Conservation (phyloP, 495 filamentous ascomycete genomes). For the Aspergillus conjunctus region DNA sequence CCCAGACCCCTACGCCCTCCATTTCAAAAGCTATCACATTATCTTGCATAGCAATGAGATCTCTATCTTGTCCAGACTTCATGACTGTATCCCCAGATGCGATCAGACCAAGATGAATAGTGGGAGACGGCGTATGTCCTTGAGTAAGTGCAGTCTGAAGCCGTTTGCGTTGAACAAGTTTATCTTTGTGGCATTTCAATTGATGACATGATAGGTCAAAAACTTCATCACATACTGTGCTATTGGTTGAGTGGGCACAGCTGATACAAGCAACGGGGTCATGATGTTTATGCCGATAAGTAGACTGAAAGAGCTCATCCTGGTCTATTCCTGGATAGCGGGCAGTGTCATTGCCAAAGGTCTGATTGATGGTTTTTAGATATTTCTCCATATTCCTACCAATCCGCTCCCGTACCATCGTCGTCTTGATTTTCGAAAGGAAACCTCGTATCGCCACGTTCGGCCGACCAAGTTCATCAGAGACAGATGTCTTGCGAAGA, state of each 20-base stretch:
- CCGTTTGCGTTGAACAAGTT: slow-evolving; percentile 15
- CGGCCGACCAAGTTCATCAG: slow-evolving; percentile 1
- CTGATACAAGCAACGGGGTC: not conserved
- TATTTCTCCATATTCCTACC: not conserved
- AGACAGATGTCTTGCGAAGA: slow-evolving; percentile 25
- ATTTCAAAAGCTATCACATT: slow-evolving; percentile 34
- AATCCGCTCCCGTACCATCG: no score
- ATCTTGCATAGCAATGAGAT: slow-evolving; percentile 22
- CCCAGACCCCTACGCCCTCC: slow-evolving; percentile 37
- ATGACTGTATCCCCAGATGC: slow-evolving; percentile 36
- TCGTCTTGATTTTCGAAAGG: slow-evolving; percentile 20
- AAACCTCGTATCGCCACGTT: slow-evolving; percentile 23
- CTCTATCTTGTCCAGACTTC: slow-evolving; percentile 34
- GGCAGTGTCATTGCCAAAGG: not conserved
- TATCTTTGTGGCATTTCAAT: slow-evolving; percentile 14
- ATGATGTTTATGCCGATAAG: slow-evolving; percentile 26
- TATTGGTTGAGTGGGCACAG: not conserved
- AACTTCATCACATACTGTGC: slow-evolving; percentile 16
- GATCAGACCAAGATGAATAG: slow-evolving; percentile 30
- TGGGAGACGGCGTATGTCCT: slow-evolving; percentile 7
- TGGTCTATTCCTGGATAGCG: slow-evolving; percentile 23
- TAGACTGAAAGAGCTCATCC: slow-evolving; percentile 24
- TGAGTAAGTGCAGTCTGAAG: not conserved
- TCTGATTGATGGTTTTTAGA: not conserved
- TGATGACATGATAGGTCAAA: slow-evolving; percentile 12